Evolutionary conservation across 1,139 yeast genomes (phyloP), one percentile per base, ranked within the genome.

Genomic region (Yamadazyma atlantica): DNA sequence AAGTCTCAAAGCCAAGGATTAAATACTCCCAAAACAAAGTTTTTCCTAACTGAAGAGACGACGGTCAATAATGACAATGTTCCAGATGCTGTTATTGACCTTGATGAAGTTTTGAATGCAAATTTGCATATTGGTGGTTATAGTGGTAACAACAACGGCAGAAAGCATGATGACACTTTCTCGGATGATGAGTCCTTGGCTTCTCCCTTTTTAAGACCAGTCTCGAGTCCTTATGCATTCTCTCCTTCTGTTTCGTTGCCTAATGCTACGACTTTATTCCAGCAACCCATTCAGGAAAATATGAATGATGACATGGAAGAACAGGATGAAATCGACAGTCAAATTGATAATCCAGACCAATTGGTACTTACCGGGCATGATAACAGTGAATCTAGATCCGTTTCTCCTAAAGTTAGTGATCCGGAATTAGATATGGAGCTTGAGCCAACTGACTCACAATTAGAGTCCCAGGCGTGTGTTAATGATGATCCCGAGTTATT

Each of bases 51-150:
- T 0, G 70, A 65, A 39, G 69, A 66, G 35, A 58, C 67, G 1
- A 53, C 45, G 3, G 27, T 60, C 17, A 58, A 57, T 41, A 52
- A 51, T 33, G 63, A 65, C 27, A 70, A 71, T 32, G 67, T 77
- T 3, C 85, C 85, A 0, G 82, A 79, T 47, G 83, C 85, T 3
- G 69, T 78, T 23, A 81, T 81, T 28, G 84, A 81, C 50, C 60
- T 81, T 39, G 85, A 81, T 50, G 78, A 78, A 39, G 80, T 81
- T 11, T 59, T 76, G 13, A 72, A 71, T 42, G 66, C 70, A 6
- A 64, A 62, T 47, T 45, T 62, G 35, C 67, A 66, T 39, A 58
- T 62, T 16, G 62, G 64, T 6, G 57, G 45, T 34, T 35, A 39
- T 16, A 35, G 33, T 19, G 78, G 70, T 48, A 64, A 73, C 16